These are phyloP conservation scores for Citeromyces matritensis DNA, from an alignment of 805 yeast genomes.

Conservation along the genomic window DNA sequence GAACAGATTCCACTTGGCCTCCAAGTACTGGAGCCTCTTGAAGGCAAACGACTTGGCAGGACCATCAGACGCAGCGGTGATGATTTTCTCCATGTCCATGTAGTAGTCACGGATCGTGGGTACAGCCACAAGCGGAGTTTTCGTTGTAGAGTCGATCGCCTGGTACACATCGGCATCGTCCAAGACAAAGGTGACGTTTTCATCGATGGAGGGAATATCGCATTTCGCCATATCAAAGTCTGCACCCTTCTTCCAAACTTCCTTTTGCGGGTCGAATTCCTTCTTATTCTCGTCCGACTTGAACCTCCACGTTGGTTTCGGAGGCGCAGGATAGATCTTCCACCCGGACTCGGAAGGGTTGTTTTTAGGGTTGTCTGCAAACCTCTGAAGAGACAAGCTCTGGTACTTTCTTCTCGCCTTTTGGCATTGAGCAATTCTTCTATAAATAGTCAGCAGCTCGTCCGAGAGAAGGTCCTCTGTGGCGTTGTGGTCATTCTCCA, in stretches of 20 bases:
- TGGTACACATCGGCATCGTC: constrained; percentile 62
- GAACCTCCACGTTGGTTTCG: constrained; percentile 72
- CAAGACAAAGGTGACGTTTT: constrained; percentile 21
- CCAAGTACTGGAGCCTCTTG: constrained; percentile 82
- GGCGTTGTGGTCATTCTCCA: constrained; percentile 30
- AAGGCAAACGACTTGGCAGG: constrained; percentile 95
- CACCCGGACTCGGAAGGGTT: constrained; percentile 25
- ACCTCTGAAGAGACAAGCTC: constrained; percentile 53
- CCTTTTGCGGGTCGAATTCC: constrained; percentile 7
- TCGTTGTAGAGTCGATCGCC: constrained; percentile 11
- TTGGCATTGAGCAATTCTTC: constrained; percentile 51
- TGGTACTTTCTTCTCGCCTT: constrained; percentile 68
- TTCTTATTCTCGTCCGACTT: constrained; percentile 23
- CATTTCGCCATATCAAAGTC: constrained; percentile 46
- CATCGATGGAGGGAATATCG: constrained; percentile 34
- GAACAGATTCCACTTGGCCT: constrained; percentile 94
- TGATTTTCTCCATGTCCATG: constrained; percentile 61
- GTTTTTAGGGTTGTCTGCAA: constrained; percentile 77
- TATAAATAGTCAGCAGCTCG: constrained; percentile 49
- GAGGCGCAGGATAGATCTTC: constrained; percentile 87
- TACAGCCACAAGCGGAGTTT: constrained; percentile 33
- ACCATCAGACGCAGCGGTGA: constrained; percentile 77
- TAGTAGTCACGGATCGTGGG: constrained; percentile 85
- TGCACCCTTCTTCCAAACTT: constrained; percentile 19
- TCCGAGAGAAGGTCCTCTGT: constrained; percentile 47